phyloP scores from a whole-genome alignment of 2,329 filamentous ascomycete species.

The Venturiaceae sp. region DNA sequence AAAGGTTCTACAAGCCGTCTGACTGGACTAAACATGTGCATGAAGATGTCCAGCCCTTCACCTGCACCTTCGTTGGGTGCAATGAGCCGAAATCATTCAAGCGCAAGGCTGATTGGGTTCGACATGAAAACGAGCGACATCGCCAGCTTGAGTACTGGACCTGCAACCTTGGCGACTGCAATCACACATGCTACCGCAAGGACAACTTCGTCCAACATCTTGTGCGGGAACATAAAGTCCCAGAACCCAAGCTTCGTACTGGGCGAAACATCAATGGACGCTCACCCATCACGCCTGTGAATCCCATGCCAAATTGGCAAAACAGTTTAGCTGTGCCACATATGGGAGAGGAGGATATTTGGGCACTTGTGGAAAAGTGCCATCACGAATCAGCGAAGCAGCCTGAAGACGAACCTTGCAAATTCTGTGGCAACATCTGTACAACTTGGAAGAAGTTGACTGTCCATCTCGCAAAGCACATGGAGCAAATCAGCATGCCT shows the following conservation, averaged over 20 bases:
- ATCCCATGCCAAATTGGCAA: background rate
- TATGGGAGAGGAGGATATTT: slow-evolving; percentile 45
- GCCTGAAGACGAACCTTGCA: slow-evolving; percentile 70
- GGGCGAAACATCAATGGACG: slow-evolving; percentile 26
- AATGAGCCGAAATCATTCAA: slow-evolving; percentile 86
- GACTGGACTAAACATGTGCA: slow-evolving; percentile 97
- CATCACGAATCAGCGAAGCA: slow-evolving; percentile 56
- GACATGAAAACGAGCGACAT: slow-evolving; percentile 87
- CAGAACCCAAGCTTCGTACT: slow-evolving; percentile 67
- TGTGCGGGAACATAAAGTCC: slow-evolving; percentile 80
- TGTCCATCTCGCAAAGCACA: slow-evolving; percentile 87
- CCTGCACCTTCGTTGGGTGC: slow-evolving; percentile 79
- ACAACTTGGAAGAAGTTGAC: slow-evolving; percentile 87
- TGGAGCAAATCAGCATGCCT: slow-evolving; percentile 84
- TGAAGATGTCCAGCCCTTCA: slow-evolving; percentile 88
- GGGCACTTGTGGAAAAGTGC: slow-evolving; percentile 69
- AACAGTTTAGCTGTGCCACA: background rate
- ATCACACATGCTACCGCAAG: slow-evolving; percentile 73
- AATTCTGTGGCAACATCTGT: slow-evolving; percentile 76
- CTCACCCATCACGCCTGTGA: background rate
- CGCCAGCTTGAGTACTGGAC: slow-evolving; percentile 86
- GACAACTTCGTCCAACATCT: slow-evolving; percentile 92
- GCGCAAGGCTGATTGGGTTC: slow-evolving; percentile 90
- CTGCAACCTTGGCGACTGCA: slow-evolving; percentile 72
- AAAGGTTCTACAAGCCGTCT: slow-evolving; percentile 81